phyloP scores from a whole-genome alignment of 2,329 filamentous ascomycete genomes.

The Pestalotiopsis sp. region DNA sequence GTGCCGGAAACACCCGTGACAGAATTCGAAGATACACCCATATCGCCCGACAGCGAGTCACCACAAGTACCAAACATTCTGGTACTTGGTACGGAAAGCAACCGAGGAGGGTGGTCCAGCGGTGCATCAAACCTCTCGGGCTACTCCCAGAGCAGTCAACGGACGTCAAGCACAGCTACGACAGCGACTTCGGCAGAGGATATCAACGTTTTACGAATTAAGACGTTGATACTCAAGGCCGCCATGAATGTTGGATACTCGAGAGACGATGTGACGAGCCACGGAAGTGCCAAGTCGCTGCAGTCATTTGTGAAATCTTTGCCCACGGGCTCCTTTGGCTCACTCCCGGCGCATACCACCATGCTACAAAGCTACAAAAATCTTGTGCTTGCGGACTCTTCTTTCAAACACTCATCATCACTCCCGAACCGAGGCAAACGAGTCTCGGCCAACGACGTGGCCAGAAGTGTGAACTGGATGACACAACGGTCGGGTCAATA shows the following conservation, averaged over 20 bases:
- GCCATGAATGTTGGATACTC: conserved; percentile 84
- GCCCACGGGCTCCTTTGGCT: conserved; percentile 78
- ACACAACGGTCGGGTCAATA: conserved; percentile 71
- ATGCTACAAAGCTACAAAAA: conserved; percentile 81
- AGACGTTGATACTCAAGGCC: conserved; percentile 79
- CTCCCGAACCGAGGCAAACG: conserved; percentile 61
- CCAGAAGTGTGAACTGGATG: conserved; percentile 79
- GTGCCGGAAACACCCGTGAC: conserved; percentile 91
- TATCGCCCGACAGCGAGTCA: conserved; percentile 78
- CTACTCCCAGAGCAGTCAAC: conserved; percentile 72
- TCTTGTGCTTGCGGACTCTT: conserved; percentile 73
- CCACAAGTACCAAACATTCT: conserved; percentile 84
- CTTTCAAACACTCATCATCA: conserved; percentile 57
- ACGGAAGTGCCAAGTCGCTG: conserved; percentile 55
- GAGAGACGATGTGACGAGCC: conserved; percentile 54
- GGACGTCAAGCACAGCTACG: conserved; percentile 72
- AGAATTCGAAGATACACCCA: conserved; percentile 88
- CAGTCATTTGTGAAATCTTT: conserved; percentile 77
- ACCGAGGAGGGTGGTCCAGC: conserved; percentile 77
- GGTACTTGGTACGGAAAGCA: conserved; percentile 72
- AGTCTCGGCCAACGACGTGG: conserved; percentile 73
- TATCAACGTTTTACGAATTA: conserved; percentile 75
- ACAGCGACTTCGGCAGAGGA: conserved; percentile 73
- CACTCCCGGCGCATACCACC: conserved; percentile 67
- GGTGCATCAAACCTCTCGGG: conserved; percentile 77